Conservation (phyloP, 2,329 filamentous ascomycete species). For the Fusarium sp. region DNA sequence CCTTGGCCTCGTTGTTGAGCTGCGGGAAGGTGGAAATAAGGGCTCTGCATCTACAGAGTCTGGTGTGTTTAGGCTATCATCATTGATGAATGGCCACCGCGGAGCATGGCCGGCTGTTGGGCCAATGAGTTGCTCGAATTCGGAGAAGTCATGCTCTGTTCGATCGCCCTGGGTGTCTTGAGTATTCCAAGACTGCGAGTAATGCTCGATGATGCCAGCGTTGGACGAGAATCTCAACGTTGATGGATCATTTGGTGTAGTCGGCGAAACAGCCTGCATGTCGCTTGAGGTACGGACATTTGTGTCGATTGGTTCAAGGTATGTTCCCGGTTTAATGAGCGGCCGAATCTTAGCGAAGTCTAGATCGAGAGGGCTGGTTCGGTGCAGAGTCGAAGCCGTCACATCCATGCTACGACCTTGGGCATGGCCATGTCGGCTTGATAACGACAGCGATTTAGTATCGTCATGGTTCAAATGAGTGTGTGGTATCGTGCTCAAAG, state of each 20-base stretch:
- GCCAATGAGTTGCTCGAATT: background rate
- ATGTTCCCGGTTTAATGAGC: background rate
- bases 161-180: background rate
- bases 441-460: background rate
- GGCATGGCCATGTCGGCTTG: background rate
- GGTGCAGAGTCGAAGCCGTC: slow-evolving; percentile 20
- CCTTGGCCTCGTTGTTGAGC: background rate
- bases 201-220: slow-evolving; percentile 24
- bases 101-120: background rate
- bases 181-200: slow-evolving; percentile 13
- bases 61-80: slow-evolving; percentile 8
- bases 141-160: background rate
- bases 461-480: background rate
- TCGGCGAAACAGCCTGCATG: background rate
- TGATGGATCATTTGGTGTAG: background rate
- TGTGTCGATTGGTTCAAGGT: background rate
- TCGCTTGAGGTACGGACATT: background rate
- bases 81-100: slow-evolving; percentile 29
- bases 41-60: background rate
- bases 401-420: slow-evolving; percentile 11
- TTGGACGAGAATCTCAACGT: slow-evolving; percentile 15
- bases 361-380: slow-evolving; percentile 24
- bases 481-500: background rate
- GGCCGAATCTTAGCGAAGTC: slow-evolving; percentile 16
- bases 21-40: background rate